Base-by-base conservation (phyloP, 2,329 filamentous ascomycete genomes). In the Shiraia bambusicola region DNA sequence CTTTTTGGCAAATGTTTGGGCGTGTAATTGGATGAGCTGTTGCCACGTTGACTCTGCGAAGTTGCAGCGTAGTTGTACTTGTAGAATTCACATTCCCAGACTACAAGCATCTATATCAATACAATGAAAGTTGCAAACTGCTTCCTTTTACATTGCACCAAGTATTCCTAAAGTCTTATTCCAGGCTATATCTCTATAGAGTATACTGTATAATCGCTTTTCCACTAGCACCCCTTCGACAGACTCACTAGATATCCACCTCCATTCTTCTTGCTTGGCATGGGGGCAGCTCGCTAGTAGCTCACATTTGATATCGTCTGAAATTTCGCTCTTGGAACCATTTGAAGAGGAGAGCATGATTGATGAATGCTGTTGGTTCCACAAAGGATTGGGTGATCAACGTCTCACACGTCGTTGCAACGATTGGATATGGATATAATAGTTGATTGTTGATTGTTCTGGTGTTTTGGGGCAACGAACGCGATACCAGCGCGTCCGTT, bases 61-160 rank as follows among this genome's bases (percentile, higher is more conserved):
- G n/a, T n/a, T n/a, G n/a, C n/a, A n/a, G n/a, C n/a, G n/a, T n/a
- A n/a, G n/a, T n/a, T n/a, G n/a, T n/a, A n/a, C n/a, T n/a, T n/a
- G n/a, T n/a, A n/a, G n/a, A n/a, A n/a, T n/a, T 91, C 86, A 52
- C 92, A 87, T 52, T 92, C 87, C 88, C 88, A 93, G 1, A 92
- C 86, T 1, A 92, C 73, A 1, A 93, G 72, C 4, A 91, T 72
- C 4, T 81, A 80, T 48, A 87, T 83, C 0, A 79, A 80, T 2
- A 85, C 82, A 29, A 92, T 77, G 62, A 92, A 91, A 6, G 88
- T 87, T 10, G 87, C 87, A 52, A 86, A 90, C 62, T 92, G 87
- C 63, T 88, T 81, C 65, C 88, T 91, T 45, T 87, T 78, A 4
- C 80, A 84, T 16, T 72, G 66, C 0, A 79, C 77, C 4, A 87